Conservation (phyloP, 148 eudicot genomes). For the Rheum nobile region DNA sequence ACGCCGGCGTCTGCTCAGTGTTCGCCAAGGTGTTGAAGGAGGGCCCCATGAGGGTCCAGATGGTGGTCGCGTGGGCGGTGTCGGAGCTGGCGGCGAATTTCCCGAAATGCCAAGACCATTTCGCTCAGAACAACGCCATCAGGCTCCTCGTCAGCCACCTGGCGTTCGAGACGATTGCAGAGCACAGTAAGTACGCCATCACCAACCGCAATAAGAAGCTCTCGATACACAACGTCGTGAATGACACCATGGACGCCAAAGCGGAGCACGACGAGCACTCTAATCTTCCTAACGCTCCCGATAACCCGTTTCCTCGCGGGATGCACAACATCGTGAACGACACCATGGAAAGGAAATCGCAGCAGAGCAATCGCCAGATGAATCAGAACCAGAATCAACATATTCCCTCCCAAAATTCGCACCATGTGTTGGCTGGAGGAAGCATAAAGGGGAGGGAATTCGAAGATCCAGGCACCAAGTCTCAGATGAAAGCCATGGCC, state of each 20-base stretch:
- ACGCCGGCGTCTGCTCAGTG: constrained; percentile 54
- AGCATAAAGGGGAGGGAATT: constrained; percentile 46
- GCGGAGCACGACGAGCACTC: neutral
- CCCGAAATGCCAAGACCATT: constrained; percentile 78
- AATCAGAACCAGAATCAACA: neutral
- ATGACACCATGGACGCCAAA: neutral
- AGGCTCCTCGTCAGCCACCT: constrained; percentile 67
- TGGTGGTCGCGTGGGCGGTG: constrained; percentile 75
- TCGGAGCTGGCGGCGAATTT: constrained; percentile 56
- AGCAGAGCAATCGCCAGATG: neutral
- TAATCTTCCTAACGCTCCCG: neutral
- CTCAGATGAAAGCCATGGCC: constrained; percentile 82
- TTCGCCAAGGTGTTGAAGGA: constrained; percentile 78
- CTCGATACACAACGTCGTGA: constrained; percentile 50
- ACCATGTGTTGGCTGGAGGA: constrained; percentile 39
- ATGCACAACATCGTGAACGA: constrained; percentile 24
- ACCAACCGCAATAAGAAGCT: constrained; percentile 26
- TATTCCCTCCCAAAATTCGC: constrained; percentile 5
- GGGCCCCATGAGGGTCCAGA: constrained; percentile 73
- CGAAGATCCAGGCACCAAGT: constrained; percentile 57
- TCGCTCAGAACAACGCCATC: constrained; percentile 56
- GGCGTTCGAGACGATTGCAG: constrained; percentile 77
- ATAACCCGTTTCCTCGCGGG: neutral
- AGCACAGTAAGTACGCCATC: constrained; percentile 66
- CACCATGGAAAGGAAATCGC: constrained; percentile 25